Conservation (phyloP, 1,284 basidiomycete genomes). For the Puccinia hordei region DNA sequence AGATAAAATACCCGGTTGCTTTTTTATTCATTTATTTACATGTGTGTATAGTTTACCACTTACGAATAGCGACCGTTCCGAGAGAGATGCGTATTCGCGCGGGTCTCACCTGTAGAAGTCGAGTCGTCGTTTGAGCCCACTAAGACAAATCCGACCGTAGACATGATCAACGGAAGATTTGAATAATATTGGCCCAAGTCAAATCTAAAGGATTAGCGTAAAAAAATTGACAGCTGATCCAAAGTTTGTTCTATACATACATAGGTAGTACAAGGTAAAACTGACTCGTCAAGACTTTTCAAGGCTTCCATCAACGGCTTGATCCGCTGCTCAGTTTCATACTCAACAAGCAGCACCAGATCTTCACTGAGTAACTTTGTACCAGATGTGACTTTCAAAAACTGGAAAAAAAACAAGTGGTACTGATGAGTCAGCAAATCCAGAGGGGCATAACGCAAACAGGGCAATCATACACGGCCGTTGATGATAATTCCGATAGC, state of each 20-base stretch:
- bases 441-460: neutral
- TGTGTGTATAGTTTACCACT: conserved; percentile 17
- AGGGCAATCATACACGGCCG: conserved; percentile 67
- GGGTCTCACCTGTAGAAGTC: neutral
- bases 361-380: conserved; percentile 28
- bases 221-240: neutral
- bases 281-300: conserved; percentile 23
- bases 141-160: conserved; percentile 36
- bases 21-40: too few relatives aligned
- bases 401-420: neutral
- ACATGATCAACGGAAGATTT: conserved; percentile 34
- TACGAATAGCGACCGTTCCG: conserved; percentile 33
- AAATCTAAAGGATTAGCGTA: too few relatives aligned
- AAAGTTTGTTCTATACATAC: neutral
- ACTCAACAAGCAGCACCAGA: conserved; percentile 41
- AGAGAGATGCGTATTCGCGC: conserved; percentile 26
- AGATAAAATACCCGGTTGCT: too few relatives aligned
- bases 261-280: neutral
- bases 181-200: neutral
- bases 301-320: conserved; percentile 24
- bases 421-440: neutral
- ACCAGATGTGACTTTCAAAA: neutral
- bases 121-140: conserved; percentile 25
- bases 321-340: conserved; percentile 42
- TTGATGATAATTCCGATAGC: conserved; percentile 71